Percentiles rank a stretch among this genome's conserved stretches.
Conservation (phyloP, 768 basidiomycete genomes). For the Xerocomus brunneocitrinus region DNA sequence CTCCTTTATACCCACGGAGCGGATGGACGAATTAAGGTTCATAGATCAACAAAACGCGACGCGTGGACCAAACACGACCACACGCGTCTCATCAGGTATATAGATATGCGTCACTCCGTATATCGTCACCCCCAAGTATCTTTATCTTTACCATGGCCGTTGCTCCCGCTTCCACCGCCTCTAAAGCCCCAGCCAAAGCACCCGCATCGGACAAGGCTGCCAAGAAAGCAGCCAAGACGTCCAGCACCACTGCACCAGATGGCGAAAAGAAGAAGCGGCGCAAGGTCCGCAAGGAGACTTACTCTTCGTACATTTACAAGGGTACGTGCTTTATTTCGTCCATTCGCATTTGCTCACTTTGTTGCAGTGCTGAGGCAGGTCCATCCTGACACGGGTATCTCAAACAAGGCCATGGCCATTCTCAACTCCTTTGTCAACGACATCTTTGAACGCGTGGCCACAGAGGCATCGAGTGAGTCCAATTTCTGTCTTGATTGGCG, state of each 20-base stretch:
- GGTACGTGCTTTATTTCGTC: constrained; percentile 36
- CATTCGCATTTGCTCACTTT: neutral
- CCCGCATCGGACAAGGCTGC: constrained; percentile 31
- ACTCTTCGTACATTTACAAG: constrained; percentile 94
- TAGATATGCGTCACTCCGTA: constrained; percentile 8
- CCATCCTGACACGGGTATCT: constrained; percentile 98
- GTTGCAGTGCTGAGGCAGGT: constrained; percentile 87
- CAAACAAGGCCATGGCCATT: constrained; percentile 94
- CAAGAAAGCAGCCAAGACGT: constrained; percentile 58
- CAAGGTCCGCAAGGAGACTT: constrained; percentile 88
- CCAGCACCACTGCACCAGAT: constrained; percentile 48
- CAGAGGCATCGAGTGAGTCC: constrained; percentile 77
- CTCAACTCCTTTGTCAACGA: constrained; percentile 92
- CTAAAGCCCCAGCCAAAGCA: constrained; percentile 45
- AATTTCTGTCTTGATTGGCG: neutral
- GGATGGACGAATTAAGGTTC: constrained; percentile 32
- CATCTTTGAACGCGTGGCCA: constrained; percentile 90
- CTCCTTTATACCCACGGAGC: constrained; percentile 28
- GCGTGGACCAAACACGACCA: constrained; percentile 37
- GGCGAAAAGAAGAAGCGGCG: constrained; percentile 86
- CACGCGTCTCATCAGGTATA: constrained; percentile 31
- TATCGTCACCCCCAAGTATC: constrained; percentile 8
- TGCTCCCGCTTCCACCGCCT: constrained; percentile 41
- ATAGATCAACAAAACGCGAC: constrained; percentile 36
- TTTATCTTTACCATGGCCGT: constrained; percentile 50